Evolutionary conservation across 257 asterid species (phyloP).

Genomic region (Thymus quinquecostatus): DNA sequence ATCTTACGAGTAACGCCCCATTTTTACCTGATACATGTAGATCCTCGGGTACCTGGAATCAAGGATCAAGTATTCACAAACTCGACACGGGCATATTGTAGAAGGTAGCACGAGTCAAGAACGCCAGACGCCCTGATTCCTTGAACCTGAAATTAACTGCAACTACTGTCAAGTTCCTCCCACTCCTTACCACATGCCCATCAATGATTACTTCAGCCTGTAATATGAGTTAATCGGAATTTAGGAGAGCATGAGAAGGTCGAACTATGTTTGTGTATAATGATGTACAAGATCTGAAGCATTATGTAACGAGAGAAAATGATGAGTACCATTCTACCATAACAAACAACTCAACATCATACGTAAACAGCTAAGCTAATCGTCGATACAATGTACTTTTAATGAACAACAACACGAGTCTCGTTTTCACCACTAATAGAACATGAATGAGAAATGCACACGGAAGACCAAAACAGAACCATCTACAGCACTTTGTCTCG

Average conservation of each 20-base stretch:
- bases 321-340: neutral
- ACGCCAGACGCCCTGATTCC: constrained; percentile 58
- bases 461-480: no score
- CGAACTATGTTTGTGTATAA: no score
- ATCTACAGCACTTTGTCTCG: neutral
- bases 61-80: constrained; percentile 41
- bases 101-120: constrained; percentile 68
- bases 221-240: neutral
- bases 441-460: neutral
- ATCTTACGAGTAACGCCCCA: neutral
- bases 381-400: neutral
- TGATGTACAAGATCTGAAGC: neutral
- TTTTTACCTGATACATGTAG: neutral
- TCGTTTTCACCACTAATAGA: neutral
- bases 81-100: constrained; percentile 70
- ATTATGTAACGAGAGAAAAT: neutral
- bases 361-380: neutral
- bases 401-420: neutral
- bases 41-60: neutral
- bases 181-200: constrained; percentile 71
- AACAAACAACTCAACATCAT: neutral
- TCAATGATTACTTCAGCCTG: constrained; percentile 70
- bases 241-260: no score
- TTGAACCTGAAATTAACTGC: constrained; percentile 61
- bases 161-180: constrained; percentile 78